Conservation (phyloP, 352 stramenopile genomes). For the Pythium chondricola region DNA sequence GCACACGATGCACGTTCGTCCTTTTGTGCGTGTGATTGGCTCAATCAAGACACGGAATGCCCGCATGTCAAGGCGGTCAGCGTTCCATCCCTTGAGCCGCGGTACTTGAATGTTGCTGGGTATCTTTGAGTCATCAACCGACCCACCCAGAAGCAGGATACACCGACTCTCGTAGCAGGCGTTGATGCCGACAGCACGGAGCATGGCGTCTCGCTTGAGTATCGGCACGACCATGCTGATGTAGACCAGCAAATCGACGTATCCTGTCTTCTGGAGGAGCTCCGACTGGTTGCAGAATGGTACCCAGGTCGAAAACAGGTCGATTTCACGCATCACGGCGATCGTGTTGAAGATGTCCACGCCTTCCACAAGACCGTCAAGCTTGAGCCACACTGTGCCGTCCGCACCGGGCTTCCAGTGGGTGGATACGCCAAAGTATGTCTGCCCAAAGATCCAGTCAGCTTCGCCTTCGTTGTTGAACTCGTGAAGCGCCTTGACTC, state of each 20-base stretch:
- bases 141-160: conserved; percentile 58
- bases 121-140: conserved; percentile 29
- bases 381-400: conserved; percentile 75
- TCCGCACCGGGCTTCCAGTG: conserved; percentile 73
- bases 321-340: conserved; percentile 74
- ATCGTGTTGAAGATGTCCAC: conserved; percentile 82
- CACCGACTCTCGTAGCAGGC: conserved; percentile 70
- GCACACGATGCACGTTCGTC: conserved; percentile 63
- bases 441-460: conserved; percentile 75
- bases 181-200: conserved; percentile 74
- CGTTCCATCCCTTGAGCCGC: conserved; percentile 56
- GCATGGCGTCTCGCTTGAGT: conserved; percentile 58
- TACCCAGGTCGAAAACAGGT: conserved; percentile 67
- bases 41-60: conserved; percentile 74
- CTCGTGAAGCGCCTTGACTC: conserved; percentile 49
- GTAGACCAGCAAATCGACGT: conserved; percentile 59
- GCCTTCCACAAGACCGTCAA: conserved; percentile 67
- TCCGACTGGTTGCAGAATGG: conserved; percentile 69
- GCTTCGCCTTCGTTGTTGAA: conserved; percentile 58
- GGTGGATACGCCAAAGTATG: conserved; percentile 68
- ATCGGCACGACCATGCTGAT: conserved; percentile 67
- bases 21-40: conserved; percentile 56
- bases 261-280: conserved; percentile 44
- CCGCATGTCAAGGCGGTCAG: conserved; percentile 66
- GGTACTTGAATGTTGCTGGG: conserved; percentile 31